Evolutionary conservation across 164 flowering plant genomes (phyloP), one percentile per base, ranked within the genome.

Genomic region (Magnolia changhungtana): DNA sequence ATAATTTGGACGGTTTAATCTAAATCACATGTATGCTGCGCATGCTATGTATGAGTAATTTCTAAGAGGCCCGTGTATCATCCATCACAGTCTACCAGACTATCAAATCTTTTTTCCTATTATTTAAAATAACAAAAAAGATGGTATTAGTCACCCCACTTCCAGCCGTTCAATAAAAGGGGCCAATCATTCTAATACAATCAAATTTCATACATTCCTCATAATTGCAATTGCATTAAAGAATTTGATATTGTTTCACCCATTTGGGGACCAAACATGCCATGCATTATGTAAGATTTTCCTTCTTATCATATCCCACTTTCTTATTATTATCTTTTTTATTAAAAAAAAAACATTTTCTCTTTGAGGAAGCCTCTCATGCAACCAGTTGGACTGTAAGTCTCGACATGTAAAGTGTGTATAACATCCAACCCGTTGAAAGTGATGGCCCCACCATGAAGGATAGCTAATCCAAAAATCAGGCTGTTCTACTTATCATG

Each of bases 91-190:
- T 37, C 45, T 37, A 37, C 45, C 45, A 37, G 45, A 37, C 45
- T 37, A 37, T 37, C 45, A 37, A 37, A 37, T 4, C 2, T 37
- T 37, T 37, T 37, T 37, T 37, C 2, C 45, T 37, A 37, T 37
- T 37, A 37, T 37, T 37, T 37, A 37, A 37, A 37, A 37, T 37
- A 37, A 37, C 6, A 37, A 37, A 37, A 37, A 37, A 37, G 4
- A 37, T 37, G 21, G 65, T 63, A 3, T 18, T 67, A 68, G 65
- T 24, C n/a, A 50, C 72, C 50, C 61, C 77, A 55, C 63, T 67
- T 21, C 50, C 49, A 70, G 75, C 80, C 75, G 73, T 77, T 58
- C 78, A 58, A 61, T 66, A 67, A 77, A 77, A 77, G 72, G 23
- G 67, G 5, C 74, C 55, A 71, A 77, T 74, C 77, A 77, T 70